Evolutionary conservation across 345 rosid species (phyloP), one percentile per base, ranked within the genome.

Genomic region (Eucalyptus fibrosa): DNA sequence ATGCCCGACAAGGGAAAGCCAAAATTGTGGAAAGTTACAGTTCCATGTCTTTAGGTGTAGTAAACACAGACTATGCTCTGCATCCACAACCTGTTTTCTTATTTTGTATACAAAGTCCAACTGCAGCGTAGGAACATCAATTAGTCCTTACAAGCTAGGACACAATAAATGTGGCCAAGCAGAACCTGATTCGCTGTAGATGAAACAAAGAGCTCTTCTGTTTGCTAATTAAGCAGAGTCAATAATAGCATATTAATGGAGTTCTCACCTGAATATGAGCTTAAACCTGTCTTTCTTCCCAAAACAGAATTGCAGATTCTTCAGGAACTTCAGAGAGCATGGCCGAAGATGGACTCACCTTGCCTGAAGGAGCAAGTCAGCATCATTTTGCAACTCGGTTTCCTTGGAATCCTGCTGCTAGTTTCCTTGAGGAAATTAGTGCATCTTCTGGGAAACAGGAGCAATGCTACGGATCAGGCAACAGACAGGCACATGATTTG

Each of bases 331-430:
- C 87, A 55, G 47, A 90, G 86, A 88, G 89, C 90, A 89, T 92
- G 96, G 96, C 91, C 81, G 51, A 92, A 91, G 83, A 90, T 87
- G 56, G 69, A 91, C 56, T 94, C 93, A 8, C 92, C 90, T 19
- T 96, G 98, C 89, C 88, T 95, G 90, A 88, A 92, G 92, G 98
- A 95, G 95, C 91, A 93, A 40, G 86, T 94, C 89, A 93, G 90
- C 94, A 88, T 95, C 69, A 86, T 81, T 67, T 19, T 95, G 69
- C 96, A 92, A 89, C 91, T 94, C 67, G 92, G 92, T n/a, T 96
- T 95, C 92, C 86, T 94, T 18, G 96, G 89, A 69, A 90, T 94
- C 92, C 60, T 94, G 24, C 28, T 95, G 28, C 72, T 92, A 59
- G 91, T 88, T 85, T 82, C 91, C 49, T 88, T 90, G 89, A 87